Percentiles rank a stretch among this genome's conserved stretches.
These are phyloP conservation scores for Cyathus striatus DNA, from an alignment of 768 basidiomycete species.

Conservation along the genomic window DNA sequence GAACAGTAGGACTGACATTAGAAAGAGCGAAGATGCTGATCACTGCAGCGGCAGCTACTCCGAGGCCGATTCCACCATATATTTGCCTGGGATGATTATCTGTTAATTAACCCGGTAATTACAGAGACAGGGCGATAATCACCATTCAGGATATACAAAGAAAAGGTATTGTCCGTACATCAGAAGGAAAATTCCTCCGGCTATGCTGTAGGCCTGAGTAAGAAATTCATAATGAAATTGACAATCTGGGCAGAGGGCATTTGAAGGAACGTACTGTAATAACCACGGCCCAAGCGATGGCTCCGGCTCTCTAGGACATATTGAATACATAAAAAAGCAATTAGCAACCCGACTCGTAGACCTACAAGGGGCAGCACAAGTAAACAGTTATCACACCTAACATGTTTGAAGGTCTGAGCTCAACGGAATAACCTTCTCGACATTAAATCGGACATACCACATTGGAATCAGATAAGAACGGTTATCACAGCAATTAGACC, in stretches of 20 bases:
- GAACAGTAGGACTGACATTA: slow-evolving; percentile 53
- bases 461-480: slow-evolving; percentile 11
- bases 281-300: slow-evolving; percentile 63
- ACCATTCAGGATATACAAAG: slow-evolving; percentile 69
- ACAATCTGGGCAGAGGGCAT: not conserved
- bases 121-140: slow-evolving; percentile 8
- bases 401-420: too few species aligned
- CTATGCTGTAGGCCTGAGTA: slow-evolving; percentile 57
- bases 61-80: slow-evolving; percentile 33
- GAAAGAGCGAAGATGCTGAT: slow-evolving; percentile 56
- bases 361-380: slow-evolving; percentile 69
- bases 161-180: slow-evolving; percentile 57
- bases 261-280: slow-evolving; percentile 48
- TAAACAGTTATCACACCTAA: slow-evolving; percentile 83
- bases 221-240: slow-evolving; percentile 5
- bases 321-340: slow-evolving; percentile 20
- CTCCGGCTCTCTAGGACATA: slow-evolving; percentile 60
- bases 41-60: slow-evolving; percentile 43
- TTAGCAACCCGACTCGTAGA: slow-evolving; percentile 16
- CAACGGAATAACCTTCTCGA: too few species aligned
- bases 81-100: slow-evolving; percentile 3
- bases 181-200: slow-evolving; percentile 60
- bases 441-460: slow-evolving; percentile 14
- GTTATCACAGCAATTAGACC: too few species aligned
- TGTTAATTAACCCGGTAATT: not conserved